Evolutionary conservation across 345 rosid genomes (phyloP).

Genomic region (Bruguiera gymnorhiza): DNA sequence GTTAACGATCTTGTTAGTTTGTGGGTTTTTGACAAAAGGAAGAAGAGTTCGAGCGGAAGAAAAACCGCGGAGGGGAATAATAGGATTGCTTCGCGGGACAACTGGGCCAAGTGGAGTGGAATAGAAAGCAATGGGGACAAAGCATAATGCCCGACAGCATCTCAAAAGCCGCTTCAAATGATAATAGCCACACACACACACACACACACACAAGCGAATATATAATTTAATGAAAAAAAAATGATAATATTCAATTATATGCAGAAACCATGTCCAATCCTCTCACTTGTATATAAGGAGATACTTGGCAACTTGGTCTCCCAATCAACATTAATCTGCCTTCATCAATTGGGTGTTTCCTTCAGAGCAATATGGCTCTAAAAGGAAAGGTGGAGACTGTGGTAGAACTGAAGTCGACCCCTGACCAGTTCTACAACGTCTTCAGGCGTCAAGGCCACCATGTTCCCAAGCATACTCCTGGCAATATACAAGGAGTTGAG

Average conservation of each 20-base stretch:
- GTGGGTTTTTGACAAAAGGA: too few species aligned
- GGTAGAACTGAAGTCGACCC: slow-evolving; percentile 24
- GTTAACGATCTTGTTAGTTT: too few species aligned
- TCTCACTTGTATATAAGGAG: slow-evolving; percentile 7
- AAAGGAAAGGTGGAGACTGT: slow-evolving; percentile 30
- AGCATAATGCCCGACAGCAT: too few species aligned
- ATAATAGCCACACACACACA: too few species aligned
- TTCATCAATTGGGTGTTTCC: too few species aligned
- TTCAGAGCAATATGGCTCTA: background rate
- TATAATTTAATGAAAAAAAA: too few species aligned
- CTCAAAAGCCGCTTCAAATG: too few species aligned
- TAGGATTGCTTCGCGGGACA: slow-evolving; percentile 17
- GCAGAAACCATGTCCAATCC: background rate
- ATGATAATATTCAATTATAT: too few species aligned
- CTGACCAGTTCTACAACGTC: slow-evolving; percentile 17
- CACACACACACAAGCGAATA: too few species aligned
- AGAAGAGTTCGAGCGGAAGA: too few species aligned
- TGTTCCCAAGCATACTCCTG: slow-evolving; percentile 21
- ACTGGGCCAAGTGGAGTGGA: slow-evolving; percentile 13
- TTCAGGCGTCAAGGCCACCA: slow-evolving; percentile 18
- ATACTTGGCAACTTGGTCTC: too few species aligned
- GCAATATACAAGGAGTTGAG: slow-evolving; percentile 10
- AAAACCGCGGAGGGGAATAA: slow-evolving; percentile 23
- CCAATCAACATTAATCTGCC: too few species aligned
- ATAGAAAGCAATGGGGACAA: slow-evolving; percentile 17